A percentile compares a stretch with the other conserved stretches of the same genome.
Evolutionary conservation across 306 rosid genomes (phyloP).

Genomic region (Oxytropis ochrocephala): DNA sequence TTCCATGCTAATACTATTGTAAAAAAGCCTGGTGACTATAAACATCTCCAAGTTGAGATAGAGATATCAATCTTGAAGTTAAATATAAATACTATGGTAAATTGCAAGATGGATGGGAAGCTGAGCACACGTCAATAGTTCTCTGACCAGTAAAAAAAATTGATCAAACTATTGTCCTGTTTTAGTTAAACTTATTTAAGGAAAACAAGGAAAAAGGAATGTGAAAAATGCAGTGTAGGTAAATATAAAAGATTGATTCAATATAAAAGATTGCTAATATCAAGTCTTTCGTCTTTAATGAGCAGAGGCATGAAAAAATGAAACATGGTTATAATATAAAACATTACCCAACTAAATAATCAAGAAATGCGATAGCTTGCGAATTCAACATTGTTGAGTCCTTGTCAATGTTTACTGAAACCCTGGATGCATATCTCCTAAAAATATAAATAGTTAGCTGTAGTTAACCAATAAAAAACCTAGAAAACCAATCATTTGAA

Average conservation of each 20-base stretch:
- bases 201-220: neutral
- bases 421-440: constrained; percentile 59
- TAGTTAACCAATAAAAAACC: neutral
- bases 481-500: neutral
- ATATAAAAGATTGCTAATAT: constrained; percentile 4
- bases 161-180: neutral
- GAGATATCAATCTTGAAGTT: neutral
- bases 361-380: constrained; percentile 46
- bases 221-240: neutral
- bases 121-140: neutral
- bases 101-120: constrained; percentile 1
- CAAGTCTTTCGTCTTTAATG: neutral
- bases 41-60: neutral
- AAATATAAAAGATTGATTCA: neutral
- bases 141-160: neutral
- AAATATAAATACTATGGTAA: neutral
- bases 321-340: neutral
- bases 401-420: constrained; percentile 28
- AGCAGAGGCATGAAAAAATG: neutral
- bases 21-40: neutral
- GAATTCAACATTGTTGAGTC: constrained; percentile 44
- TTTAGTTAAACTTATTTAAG: neutral
- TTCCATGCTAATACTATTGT: neutral
- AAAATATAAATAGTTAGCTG: constrained; percentile 25
- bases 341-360: constrained; percentile 57